These are phyloP conservation scores for Scorias spongiosa DNA, from an alignment of 2,329 filamentous ascomycete species.

Conservation along the genomic window DNA sequence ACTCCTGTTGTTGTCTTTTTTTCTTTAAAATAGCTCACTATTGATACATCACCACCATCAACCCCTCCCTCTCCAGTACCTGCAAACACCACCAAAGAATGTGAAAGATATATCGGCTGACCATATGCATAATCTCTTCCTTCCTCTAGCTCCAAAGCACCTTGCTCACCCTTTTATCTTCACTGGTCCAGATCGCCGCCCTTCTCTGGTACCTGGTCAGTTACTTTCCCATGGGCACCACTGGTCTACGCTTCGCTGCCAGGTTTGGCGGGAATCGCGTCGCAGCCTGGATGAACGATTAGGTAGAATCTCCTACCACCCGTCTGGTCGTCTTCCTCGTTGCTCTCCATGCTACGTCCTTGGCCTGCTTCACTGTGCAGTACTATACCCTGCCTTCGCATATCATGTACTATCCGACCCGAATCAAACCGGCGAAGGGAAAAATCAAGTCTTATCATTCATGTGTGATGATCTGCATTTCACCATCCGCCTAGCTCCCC, in stretches of 20 bases:
- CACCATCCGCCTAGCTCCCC: too few relatives aligned
- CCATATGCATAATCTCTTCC: constrained; percentile 8
- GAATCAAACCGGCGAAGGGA: too few relatives aligned
- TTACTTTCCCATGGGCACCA: constrained; percentile 95
- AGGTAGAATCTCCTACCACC: neutral
- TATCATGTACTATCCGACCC: too few relatives aligned
- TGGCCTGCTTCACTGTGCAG: too few relatives aligned
- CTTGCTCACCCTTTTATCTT: constrained; percentile 69
- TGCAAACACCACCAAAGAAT: neutral
- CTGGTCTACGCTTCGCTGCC: constrained; percentile 71
- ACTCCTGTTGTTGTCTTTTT: neutral
- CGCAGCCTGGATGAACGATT: constrained; percentile 76
- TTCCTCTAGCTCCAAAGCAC: constrained; percentile 58
- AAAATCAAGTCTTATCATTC: too few relatives aligned
- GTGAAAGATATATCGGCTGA: constrained; percentile 6
- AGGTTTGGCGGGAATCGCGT: constrained; percentile 74
- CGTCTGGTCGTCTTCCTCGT: too few relatives aligned
- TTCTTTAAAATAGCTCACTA: neutral
- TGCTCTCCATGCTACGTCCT: too few relatives aligned
- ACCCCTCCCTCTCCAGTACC: neutral
- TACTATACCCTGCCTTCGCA: neutral
- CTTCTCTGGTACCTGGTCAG: constrained; percentile 88
- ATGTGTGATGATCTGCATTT: too few relatives aligned
- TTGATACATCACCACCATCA: too few relatives aligned
- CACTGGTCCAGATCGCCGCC: constrained; percentile 68